phyloP scores from a whole-genome alignment of 2,329 filamentous ascomycete genomes.

The Colletotrichum sp. region DNA sequence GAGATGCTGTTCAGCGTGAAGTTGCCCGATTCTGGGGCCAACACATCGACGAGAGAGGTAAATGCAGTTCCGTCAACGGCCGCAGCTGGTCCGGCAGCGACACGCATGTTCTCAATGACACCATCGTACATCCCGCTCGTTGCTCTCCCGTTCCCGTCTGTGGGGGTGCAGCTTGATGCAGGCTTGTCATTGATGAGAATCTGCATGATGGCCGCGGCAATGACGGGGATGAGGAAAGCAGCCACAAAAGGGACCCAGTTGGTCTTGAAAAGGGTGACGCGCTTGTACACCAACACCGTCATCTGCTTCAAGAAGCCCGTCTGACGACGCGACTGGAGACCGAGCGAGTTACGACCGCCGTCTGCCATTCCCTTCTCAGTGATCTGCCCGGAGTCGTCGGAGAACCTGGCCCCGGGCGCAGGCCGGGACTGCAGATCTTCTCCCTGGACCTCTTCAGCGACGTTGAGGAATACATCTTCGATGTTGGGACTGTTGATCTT shows the following conservation, averaged over 20 bases:
- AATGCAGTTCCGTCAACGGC: slow-evolving; percentile 14
- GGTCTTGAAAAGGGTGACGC: slow-evolving; percentile 75
- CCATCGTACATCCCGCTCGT: slow-evolving; percentile 44
- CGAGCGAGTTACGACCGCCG: slow-evolving; percentile 32
- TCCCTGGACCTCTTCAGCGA: slow-evolving; percentile 78
- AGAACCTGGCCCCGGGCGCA: neutral
- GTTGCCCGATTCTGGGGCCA: slow-evolving; percentile 2
- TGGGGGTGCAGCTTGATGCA: slow-evolving; percentile 57
- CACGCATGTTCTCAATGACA: slow-evolving; percentile 21
- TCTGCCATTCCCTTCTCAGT: slow-evolving; percentile 30
- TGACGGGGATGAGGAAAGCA: slow-evolving; percentile 78
- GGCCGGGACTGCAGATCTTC: neutral
- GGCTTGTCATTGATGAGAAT: slow-evolving; percentile 70
- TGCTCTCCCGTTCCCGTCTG: slow-evolving; percentile 47
- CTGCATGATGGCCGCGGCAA: slow-evolving; percentile 79
- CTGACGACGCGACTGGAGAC: slow-evolving; percentile 70
- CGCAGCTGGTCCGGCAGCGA: slow-evolving; percentile 29
- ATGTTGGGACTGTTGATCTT: slow-evolving; percentile 88
- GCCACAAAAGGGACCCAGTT: slow-evolving; percentile 80
- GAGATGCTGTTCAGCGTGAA: slow-evolving; percentile 37
- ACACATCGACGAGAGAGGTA: slow-evolving; percentile 12
- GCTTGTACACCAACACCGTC: slow-evolving; percentile 77
- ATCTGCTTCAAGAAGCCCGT: slow-evolving; percentile 76
- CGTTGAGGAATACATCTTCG: slow-evolving; percentile 87
- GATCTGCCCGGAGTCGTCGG: neutral